Evolutionary conservation across 495 filamentous ascomycete genomes (phyloP), one percentile per base, ranked within the genome.

Genomic region (Aspergillus biplanus): DNA sequence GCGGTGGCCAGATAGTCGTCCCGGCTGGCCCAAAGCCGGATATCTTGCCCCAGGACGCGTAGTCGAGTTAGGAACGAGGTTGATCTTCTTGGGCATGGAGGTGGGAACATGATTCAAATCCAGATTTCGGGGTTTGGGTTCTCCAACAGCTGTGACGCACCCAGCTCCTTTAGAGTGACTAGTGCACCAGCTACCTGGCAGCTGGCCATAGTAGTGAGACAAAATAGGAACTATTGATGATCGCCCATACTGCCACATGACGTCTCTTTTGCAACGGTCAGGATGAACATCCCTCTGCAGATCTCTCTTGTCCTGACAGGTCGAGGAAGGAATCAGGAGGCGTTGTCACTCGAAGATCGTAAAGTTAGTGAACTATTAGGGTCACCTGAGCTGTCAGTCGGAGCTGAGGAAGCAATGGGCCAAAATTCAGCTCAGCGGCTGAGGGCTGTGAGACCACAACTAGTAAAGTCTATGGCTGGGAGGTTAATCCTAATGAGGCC

Each of bases 11-110:
- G 56, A 55, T 63, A 32, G 47, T 69, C 44, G 37, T 69, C 37
- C 67, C 67, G 9, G 60, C 62, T 21, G 62, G 67, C 6, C 69
- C 69, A 33, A 44, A 69, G 78, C 83, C 56, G 86, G 90, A 77
- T 57, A 69, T 72, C 33, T 54, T 71, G 21, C 69, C 69, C 27
- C 42, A 47, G 34, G 58, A 64, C 47, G 47, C 34, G 34, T 58
- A 61, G 58, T 50, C n/a, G 7, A 27, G 2, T 27, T 27, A 2
- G 21, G 21, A 27, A 27, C 21, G 21, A 27, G 21, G 21, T 27
- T 27, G 21, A 27, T 27, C 21, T 27, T 27, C 21, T 27, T 27
- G 21, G 1, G 21, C 2, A 1, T 27, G 21, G 21, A 27, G 21
- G 21, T 27, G 21, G 21, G 21, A 27, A 2, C 21, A 27, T 27